Conservation (phyloP, 1,284 basidiomycete species). For the Puccinia triticina region DNA sequence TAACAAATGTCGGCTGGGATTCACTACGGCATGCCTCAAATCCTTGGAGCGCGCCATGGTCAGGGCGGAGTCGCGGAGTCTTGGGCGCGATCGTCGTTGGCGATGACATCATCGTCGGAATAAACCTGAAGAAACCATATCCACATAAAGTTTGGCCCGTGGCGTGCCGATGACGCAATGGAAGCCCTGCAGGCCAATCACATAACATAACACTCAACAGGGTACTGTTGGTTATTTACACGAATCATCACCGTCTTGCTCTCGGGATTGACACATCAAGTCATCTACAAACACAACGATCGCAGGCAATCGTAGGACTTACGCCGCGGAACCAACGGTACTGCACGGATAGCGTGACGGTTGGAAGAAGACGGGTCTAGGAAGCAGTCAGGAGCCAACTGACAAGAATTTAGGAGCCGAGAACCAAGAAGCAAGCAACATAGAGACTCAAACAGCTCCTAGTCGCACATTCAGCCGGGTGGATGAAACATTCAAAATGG, state of each 20-base stretch:
- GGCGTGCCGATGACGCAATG: neutral
- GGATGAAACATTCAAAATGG: constrained; percentile 11
- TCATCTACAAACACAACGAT: neutral
- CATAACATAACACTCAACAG: constrained; percentile 2
- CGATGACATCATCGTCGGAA: neutral
- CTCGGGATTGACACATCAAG: neutral
- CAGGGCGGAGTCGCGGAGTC: no score
- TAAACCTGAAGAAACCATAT: neutral
- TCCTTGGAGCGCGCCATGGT: no score
- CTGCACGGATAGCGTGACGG: neutral
- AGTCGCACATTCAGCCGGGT: neutral
- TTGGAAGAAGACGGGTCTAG: neutral
- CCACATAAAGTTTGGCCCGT: no score
- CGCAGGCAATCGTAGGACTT: neutral
- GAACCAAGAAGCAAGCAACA: neutral
- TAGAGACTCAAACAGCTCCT: neutral
- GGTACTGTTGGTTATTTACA: neutral
- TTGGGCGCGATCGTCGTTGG: neutral
- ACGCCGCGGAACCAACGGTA: neutral
- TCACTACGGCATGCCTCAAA: no score
- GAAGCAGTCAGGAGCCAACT: neutral
- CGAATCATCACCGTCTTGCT: neutral
- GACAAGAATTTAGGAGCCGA: neutral
- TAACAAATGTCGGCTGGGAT: no score
- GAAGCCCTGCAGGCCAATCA: neutral